Percentiles rank a stretch among this genome's conserved stretches.
Conservation (phyloP, 2,329 filamentous ascomycete species). For the Fusarium cicatricum region DNA sequence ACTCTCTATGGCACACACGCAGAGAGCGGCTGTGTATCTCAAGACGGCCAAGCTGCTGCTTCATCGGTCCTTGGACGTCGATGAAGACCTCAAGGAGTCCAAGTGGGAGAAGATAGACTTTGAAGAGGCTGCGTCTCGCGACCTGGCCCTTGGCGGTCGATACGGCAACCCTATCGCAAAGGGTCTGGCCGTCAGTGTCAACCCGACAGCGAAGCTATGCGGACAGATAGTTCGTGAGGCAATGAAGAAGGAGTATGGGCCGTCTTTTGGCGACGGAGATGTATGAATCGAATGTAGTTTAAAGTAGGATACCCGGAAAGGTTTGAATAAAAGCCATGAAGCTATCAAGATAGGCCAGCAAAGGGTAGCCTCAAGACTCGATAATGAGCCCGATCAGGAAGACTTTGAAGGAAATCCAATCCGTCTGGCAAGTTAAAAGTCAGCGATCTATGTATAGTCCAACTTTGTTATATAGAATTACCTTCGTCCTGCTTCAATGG, state of each 20-base stretch:
- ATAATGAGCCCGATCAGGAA: conserved; percentile 13
- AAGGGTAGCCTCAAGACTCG: background rate
- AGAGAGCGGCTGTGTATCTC: conserved; percentile 72
- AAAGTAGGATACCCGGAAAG: conserved; percentile 9
- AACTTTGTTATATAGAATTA: conserved; percentile 32
- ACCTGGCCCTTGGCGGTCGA: conserved; percentile 70
- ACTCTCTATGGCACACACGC: conserved; percentile 74
- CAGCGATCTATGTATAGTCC: background rate
- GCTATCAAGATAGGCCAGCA: background rate
- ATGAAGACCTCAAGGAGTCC: conserved; percentile 52
- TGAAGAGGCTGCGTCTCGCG: conserved; percentile 68
- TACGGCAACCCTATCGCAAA: conserved; percentile 73
- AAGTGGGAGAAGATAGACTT: conserved; percentile 64
- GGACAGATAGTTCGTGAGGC: conserved; percentile 74
- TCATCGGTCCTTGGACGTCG: conserved; percentile 50
- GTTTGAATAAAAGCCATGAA: conserved; percentile 2
- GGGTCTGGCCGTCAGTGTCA: conserved; percentile 69
- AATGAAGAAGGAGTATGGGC: conserved; percentile 73
- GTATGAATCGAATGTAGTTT: conserved; percentile 19
- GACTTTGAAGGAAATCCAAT: conserved; percentile 41
- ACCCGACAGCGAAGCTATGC: conserved; percentile 74
- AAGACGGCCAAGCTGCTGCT: conserved; percentile 61
- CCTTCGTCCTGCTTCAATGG: conserved; percentile 56
- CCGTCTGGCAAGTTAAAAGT: conserved; percentile 39
- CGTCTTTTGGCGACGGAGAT: conserved; percentile 53